Conservation (phyloP, 2,329 filamentous ascomycete genomes). For the Penicillium sp. region DNA sequence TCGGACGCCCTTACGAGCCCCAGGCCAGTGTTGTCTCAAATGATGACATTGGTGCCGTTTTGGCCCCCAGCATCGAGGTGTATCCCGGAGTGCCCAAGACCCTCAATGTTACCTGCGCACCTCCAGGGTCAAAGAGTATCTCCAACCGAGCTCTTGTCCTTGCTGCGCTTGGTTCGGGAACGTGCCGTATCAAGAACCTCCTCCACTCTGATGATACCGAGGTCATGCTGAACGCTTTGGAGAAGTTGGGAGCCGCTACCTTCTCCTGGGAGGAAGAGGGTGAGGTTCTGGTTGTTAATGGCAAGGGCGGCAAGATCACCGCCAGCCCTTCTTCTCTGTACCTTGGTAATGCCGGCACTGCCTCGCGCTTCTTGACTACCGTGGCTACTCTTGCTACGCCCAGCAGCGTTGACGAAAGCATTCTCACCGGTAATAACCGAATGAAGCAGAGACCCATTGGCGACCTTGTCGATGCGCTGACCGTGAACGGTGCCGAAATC, state of each 20-base stretch:
- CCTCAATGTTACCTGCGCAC: conserved; percentile 69
- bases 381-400: conserved; percentile 78
- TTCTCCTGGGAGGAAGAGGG: conserved; percentile 94
- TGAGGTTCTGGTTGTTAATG: conserved; percentile 81
- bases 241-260: conserved; percentile 74
- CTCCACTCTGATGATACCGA: conserved; percentile 96
- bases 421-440: conserved; percentile 86
- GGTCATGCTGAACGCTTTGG: conserved; percentile 92
- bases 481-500: conserved; percentile 78
- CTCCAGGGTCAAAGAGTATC: conserved; percentile 94
- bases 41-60: conserved; percentile 70
- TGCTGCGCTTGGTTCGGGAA: conserved; percentile 79
- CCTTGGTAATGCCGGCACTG: conserved; percentile 92
- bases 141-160: conserved; percentile 94
- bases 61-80: conserved; percentile 73
- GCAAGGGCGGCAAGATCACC: conserved; percentile 78
- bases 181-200: conserved; percentile 83
- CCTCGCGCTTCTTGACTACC: conserved; percentile 89
- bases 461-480: conserved; percentile 82
- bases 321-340: conserved; percentile 76
- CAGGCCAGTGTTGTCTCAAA: conserved; percentile 88
- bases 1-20: conserved; percentile 80
- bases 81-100: conserved; percentile 63
- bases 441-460: conserved; percentile 97
- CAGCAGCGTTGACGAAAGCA: conserved; percentile 58